phyloP scores from a whole-genome alignment of 768 basidiomycete genomes.

The Pholiota conissans region DNA sequence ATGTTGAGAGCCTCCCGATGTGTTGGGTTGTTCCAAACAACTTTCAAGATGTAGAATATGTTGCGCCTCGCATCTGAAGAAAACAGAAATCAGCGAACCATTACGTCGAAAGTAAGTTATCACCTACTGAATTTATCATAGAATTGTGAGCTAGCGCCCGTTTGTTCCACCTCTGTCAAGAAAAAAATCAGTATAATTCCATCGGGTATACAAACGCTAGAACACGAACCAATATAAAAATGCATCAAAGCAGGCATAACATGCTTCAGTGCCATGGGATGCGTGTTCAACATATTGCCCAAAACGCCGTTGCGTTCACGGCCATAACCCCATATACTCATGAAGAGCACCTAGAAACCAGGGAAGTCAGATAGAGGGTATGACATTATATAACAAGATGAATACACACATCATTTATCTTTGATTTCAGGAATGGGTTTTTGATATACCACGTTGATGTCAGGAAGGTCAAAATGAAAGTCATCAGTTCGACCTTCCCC shows the following conservation, averaged over 20 bases:
- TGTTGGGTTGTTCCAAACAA: constrained; percentile 87
- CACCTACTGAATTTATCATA: constrained; percentile 94
- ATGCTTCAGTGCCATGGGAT: constrained; percentile 83
- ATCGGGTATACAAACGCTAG: not conserved
- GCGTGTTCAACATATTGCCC: constrained; percentile 79
- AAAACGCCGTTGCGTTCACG: constrained; percentile 71
- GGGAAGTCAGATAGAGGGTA: constrained; percentile 3
- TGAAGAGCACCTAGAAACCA: constrained; percentile 62
- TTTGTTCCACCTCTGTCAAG: constrained; percentile 87
- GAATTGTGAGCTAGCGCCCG: constrained; percentile 97
- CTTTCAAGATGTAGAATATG: constrained; percentile 84
- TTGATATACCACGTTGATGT: constrained; percentile 97
- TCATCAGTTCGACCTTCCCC: constrained; percentile 84
- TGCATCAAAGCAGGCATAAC: constrained; percentile 90
- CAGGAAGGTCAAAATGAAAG: constrained; percentile 89
- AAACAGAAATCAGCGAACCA: not conserved
- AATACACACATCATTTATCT: constrained; percentile 81
- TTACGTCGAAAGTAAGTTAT: not conserved
- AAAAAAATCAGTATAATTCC: not conserved
- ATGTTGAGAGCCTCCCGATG: constrained; percentile 85
- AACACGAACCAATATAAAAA: constrained; percentile 84
- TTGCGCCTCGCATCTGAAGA: constrained; percentile 55
- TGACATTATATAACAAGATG: not conserved
- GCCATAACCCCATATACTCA: constrained; percentile 68
- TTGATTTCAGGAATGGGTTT: constrained; percentile 96